Percentiles rank a stretch among this genome's conserved stretches.
phyloP scores from a whole-genome alignment of 140 eudicot genomes.

The Erigeron philadelphicus region DNA sequence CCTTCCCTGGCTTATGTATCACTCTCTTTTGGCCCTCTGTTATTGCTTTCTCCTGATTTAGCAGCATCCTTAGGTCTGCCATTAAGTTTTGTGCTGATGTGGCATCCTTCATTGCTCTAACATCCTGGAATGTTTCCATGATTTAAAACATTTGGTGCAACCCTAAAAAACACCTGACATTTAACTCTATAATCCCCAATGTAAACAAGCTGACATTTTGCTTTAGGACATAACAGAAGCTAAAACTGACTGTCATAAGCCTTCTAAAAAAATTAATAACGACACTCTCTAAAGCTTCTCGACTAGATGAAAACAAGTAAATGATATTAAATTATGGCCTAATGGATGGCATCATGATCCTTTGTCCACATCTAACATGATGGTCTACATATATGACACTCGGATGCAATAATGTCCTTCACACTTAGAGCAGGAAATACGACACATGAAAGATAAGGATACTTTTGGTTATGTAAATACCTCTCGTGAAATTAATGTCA shows the following conservation, averaged over 20 bases:
- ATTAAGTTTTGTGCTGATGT: not conserved
- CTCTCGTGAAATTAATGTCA: conserved; percentile 13
- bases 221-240: not conserved
- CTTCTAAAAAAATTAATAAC: too few relatives aligned
- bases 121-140: conserved; percentile 9
- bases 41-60: not conserved
- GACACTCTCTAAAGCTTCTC: too few relatives aligned
- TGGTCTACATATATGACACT: not conserved
- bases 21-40: not conserved
- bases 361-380: too few relatives aligned
- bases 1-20: not conserved
- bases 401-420: not conserved
- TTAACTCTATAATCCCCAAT: not conserved
- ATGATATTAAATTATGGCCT: too few relatives aligned
- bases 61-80: not conserved
- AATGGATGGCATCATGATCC: too few relatives aligned
- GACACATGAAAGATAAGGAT: not conserved
- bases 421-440: not conserved
- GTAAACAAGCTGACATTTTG: not conserved
- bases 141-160: not conserved
- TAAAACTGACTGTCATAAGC: too few relatives aligned
- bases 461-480: not conserved
- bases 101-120: not conserved
- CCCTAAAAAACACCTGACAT: not conserved
- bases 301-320: too few relatives aligned